Conservation (phyloP, 129 eudicot genomes). For the Flaveria robusta region DNA sequence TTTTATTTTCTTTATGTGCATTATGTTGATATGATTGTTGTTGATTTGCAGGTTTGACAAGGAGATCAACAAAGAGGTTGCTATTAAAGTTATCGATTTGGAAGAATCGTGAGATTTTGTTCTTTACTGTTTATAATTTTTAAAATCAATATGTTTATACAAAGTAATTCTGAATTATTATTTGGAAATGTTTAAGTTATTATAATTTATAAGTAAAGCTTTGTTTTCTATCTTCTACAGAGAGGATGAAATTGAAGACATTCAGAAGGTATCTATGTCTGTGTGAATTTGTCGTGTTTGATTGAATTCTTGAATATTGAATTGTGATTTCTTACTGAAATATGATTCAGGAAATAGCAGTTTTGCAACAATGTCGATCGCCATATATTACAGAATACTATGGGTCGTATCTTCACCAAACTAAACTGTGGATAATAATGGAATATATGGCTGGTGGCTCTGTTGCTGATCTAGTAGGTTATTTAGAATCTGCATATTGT, state of each 20-base stretch:
- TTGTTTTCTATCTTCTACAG: slow-evolving; percentile 48
- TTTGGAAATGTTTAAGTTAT: too few species aligned
- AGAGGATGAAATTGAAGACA: slow-evolving; percentile 98
- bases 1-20: not conserved
- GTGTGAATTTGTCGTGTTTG: not conserved
- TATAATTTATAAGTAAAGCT: slow-evolving; percentile 8
- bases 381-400: slow-evolving; percentile 95
- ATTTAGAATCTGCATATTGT: not conserved
- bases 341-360: slow-evolving; percentile 88
- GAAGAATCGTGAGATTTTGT: slow-evolving; percentile 92
- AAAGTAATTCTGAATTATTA: too few species aligned
- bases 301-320: slow-evolving; percentile 15
- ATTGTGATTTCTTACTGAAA: not conserved
- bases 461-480: slow-evolving; percentile 93
- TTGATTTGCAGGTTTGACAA: slow-evolving; percentile 76
- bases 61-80: slow-evolving; percentile 85
- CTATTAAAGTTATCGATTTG: slow-evolving; percentile 93
- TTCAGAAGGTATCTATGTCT: slow-evolving; percentile 68
- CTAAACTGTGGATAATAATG: slow-evolving; percentile 97
- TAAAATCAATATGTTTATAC: not conserved
- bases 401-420: slow-evolving; percentile 81
- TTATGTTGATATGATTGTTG: slow-evolving; percentile 4
- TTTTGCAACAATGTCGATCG: slow-evolving; percentile 86
- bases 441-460: slow-evolving; percentile 99
- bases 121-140: not conserved